Evolutionary conservation across 2,329 filamentous ascomycete species (phyloP).

Genomic region (Macroventuria anomochaeta): DNA sequence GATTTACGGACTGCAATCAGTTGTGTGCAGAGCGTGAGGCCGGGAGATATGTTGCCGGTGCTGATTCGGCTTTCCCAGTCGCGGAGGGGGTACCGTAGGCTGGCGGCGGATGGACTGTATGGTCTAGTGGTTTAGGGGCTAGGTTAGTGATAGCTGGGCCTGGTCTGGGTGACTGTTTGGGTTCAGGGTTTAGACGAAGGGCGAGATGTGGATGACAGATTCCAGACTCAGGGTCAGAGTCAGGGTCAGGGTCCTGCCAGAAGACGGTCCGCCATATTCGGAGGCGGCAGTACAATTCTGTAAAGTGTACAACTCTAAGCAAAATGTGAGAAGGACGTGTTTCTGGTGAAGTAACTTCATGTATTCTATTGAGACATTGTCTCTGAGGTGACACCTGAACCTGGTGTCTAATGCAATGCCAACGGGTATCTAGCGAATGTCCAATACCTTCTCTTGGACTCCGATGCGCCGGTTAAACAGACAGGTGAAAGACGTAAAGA

Average conservation of each 20-base stretch:
- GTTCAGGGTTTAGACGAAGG: no score
- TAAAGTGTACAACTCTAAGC: no score
- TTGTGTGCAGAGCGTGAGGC: slow-evolving; percentile 12
- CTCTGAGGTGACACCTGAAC: neutral
- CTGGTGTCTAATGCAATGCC: slow-evolving; percentile 2
- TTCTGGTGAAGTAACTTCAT: neutral
- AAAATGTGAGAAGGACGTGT: no score
- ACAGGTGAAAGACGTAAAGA: neutral
- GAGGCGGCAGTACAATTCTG: no score
- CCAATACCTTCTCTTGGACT: slow-evolving; percentile 3
- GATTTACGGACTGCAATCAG: slow-evolving; percentile 19
- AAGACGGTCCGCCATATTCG: no score
- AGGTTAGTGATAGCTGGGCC: neutral
- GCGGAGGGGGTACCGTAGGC: no score
- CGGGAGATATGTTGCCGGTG: slow-evolving; percentile 18
- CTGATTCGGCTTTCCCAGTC: slow-evolving; percentile 21
- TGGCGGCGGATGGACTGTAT: neutral
- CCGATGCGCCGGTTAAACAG: neutral
- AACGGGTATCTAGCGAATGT: slow-evolving; percentile 23
- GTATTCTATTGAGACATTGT: neutral
- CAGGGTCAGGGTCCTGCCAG: no score
- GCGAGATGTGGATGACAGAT: no score
- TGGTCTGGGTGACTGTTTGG: neutral
- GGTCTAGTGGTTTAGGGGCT: neutral
- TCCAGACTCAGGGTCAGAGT: no score